Conservation (phyloP, 2,329 filamentous ascomycete genomes). For the Phialophora chinensis region DNA sequence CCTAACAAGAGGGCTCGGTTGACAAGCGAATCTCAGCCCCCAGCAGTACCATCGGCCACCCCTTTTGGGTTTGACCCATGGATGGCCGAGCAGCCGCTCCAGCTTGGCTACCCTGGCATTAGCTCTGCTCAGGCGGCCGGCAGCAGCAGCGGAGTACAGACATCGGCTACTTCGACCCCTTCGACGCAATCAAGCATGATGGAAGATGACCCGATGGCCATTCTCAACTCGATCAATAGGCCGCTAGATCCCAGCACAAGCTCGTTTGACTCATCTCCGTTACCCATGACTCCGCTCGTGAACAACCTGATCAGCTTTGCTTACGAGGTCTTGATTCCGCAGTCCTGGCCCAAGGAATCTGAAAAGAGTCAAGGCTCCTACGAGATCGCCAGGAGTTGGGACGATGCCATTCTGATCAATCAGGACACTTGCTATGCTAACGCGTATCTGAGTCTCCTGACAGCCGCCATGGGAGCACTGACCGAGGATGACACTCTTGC, state of each 20-base stretch:
- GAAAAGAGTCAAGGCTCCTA: conserved; percentile 26
- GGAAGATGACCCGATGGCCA: conserved; percentile 27
- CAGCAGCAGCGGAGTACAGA: conserved; percentile 23
- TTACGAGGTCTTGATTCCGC: conserved; percentile 36
- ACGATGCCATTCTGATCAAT: conserved; percentile 33
- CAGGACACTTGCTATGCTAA: conserved; percentile 36
- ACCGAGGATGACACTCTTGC: conserved; percentile 32
- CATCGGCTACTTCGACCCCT: conserved; percentile 26
- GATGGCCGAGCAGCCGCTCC: conserved; percentile 30
- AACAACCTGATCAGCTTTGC: conserved; percentile 33
- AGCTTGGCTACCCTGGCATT: conserved; percentile 34
- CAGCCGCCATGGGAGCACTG: conserved; percentile 29
- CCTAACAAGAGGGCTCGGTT: conserved; percentile 22
- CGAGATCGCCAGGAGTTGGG: conserved; percentile 34
- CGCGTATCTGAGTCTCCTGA: conserved; percentile 35
- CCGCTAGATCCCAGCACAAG: conserved; percentile 20
- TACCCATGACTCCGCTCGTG: conserved; percentile 30
- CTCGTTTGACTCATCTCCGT: conserved; percentile 18
- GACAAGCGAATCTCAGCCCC: conserved; percentile 21
- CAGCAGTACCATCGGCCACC: conserved; percentile 11
- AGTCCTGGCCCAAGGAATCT: conserved; percentile 35
- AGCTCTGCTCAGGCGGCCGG: conserved; percentile 18
- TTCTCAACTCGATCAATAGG: conserved; percentile 19
- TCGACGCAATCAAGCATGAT: conserved; percentile 30
- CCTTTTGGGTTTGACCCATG: conserved; percentile 35